Conservation (phyloP, 192 early-diverging fungal genomes). For the Coemansia guatemalensis region DNA sequence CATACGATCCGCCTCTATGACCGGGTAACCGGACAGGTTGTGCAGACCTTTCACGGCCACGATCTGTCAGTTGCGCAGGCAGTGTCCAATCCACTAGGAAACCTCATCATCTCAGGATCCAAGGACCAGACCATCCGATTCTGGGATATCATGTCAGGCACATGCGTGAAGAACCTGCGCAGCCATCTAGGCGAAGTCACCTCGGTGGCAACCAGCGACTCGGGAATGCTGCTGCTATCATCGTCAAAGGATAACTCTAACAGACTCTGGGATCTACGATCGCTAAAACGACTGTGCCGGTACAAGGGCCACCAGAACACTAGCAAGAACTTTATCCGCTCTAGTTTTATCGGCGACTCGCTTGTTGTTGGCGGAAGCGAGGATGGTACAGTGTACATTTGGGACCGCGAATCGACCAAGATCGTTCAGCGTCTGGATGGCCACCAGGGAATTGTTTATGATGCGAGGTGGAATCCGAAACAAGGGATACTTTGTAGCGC, state of each 20-base stretch:
- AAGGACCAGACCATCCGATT: slow-evolving; percentile 98
- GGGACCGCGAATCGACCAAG: slow-evolving; percentile 90
- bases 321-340: slow-evolving; percentile 94
- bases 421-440: slow-evolving; percentile 83
- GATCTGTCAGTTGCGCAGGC: slow-evolving; percentile 82
- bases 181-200: slow-evolving; percentile 97
- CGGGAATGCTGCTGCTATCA: slow-evolving; percentile 81
- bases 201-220: slow-evolving; percentile 84
- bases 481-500: slow-evolving; percentile 87
- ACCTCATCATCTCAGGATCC: slow-evolving; percentile 87
- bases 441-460: slow-evolving; percentile 87
- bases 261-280: slow-evolving; percentile 92
- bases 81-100: slow-evolving; percentile 89
- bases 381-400: slow-evolving; percentile 93
- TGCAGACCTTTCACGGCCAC: slow-evolving; percentile 90
- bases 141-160: slow-evolving; percentile 95
- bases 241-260: slow-evolving; percentile 98
- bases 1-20: slow-evolving; percentile 87
- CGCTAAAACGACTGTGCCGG: slow-evolving; percentile 76
- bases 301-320: slow-evolving; percentile 98
- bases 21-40: slow-evolving; percentile 71
- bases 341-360: slow-evolving; percentile 83
- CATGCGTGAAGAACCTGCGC: slow-evolving; percentile 91
- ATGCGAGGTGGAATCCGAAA: slow-evolving; percentile 82
- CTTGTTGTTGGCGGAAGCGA: slow-evolving; percentile 94